Conservation (phyloP, 2,329 filamentous ascomycete genomes). For the Periglandula ipomoeae region DNA sequence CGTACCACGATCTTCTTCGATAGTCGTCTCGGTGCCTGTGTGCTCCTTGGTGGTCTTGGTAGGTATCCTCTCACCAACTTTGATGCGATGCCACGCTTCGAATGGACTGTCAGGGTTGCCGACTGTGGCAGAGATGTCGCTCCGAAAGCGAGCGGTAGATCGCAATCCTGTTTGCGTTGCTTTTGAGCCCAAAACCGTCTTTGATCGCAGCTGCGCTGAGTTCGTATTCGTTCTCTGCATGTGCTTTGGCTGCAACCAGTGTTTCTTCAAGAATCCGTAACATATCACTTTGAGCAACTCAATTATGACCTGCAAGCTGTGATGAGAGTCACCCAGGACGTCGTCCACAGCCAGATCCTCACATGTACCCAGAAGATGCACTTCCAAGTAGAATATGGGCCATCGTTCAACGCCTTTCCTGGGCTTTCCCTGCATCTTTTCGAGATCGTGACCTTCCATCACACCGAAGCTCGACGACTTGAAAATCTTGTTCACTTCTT, state of each 20-base stretch:
- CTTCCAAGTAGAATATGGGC: constrained; percentile 81
- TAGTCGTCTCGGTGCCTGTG: not conserved
- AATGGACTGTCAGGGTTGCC: not conserved
- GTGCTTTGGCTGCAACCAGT: constrained; percentile 54
- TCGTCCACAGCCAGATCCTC: constrained; percentile 27
- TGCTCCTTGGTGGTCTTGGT: not conserved
- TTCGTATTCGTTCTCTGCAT: constrained; percentile 9
- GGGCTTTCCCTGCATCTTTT: constrained; percentile 36
- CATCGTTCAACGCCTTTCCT: constrained; percentile 68
- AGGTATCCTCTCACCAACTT: constrained; percentile 16
- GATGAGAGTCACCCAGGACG: constrained; percentile 35
- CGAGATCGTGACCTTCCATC: constrained; percentile 34
- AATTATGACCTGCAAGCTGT: constrained; percentile 36
- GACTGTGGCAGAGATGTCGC: not conserved
- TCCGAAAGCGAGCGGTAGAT: not conserved
- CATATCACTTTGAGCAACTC: constrained; percentile 61
- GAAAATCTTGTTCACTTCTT: constrained; percentile 72
- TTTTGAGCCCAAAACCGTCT: not conserved
- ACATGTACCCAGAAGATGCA: constrained; percentile 32
- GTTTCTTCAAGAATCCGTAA: constrained; percentile 63
- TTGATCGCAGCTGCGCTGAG: not conserved
- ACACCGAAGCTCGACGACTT: constrained; percentile 66
- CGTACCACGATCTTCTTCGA: not conserved
- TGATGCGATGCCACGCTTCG: constrained; percentile 27
- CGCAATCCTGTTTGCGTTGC: not conserved